These are phyloP conservation scores for Aspergillus clavatus DNA, from an alignment of 2,329 filamentous ascomycete species.

Conservation along the genomic window DNA sequence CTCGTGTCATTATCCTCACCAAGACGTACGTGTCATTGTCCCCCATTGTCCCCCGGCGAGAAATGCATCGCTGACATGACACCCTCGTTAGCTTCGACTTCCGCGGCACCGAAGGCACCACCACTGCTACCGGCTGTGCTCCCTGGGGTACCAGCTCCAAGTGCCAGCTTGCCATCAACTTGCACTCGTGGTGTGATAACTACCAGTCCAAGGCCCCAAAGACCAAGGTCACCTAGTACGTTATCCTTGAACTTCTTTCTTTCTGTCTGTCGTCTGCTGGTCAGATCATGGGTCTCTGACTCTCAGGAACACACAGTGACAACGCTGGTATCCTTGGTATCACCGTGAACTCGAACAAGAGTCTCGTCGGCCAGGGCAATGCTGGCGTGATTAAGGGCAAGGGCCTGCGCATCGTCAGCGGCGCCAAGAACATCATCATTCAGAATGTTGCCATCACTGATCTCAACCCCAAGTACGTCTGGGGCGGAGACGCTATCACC, in stretches of 20 bases:
- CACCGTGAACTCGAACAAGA: slow-evolving; percentile 53
- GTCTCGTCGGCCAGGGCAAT: slow-evolving; percentile 49
- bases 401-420: slow-evolving; percentile 46
- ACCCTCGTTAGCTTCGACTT: background rate
- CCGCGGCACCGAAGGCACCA: slow-evolving; percentile 24
- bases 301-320: too few species aligned
- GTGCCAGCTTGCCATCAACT: slow-evolving; percentile 57
- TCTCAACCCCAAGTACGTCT: slow-evolving; percentile 54
- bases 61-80: background rate
- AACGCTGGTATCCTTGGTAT: slow-evolving; percentile 49
- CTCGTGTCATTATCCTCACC: slow-evolving; percentile 52
- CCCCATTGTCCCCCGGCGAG: background rate
- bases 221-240: slow-evolving; percentile 37
- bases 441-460: slow-evolving; percentile 54
- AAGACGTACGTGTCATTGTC: background rate
- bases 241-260: too few species aligned
- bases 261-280: too few species aligned
- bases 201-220: slow-evolving; percentile 51
- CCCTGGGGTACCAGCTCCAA: slow-evolving; percentile 50
- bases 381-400: slow-evolving; percentile 54
- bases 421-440: slow-evolving; percentile 53
- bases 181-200: slow-evolving; percentile 54
- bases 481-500: slow-evolving; percentile 55
- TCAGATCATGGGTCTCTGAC: too few species aligned
- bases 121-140: slow-evolving; percentile 51